Percentiles rank a stretch among this genome's conserved stretches.
phyloP scores from a whole-genome alignment of 495 filamentous ascomycete species.

The Penicillium salamii region DNA sequence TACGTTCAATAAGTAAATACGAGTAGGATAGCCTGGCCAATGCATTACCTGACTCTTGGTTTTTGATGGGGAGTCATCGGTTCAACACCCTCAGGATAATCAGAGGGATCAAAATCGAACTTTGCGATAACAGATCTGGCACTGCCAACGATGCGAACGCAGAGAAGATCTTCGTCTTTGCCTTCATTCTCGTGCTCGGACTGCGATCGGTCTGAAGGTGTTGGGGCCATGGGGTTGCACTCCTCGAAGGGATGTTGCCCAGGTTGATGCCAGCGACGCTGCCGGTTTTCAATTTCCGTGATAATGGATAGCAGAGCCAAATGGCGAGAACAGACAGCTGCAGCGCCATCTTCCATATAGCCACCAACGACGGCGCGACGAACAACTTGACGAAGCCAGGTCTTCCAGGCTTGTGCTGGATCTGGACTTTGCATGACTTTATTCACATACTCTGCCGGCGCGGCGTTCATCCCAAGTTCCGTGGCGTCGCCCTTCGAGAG shows the following conservation, averaged over 20 bases:
- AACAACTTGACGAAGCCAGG: conserved; percentile 40
- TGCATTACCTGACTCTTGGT: not conserved
- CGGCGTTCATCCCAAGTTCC: conserved; percentile 36
- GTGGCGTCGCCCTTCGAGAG: conserved; percentile 33
- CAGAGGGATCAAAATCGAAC: conserved; percentile 40
- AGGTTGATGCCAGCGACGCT: conserved; percentile 40
- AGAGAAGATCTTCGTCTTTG: conserved; percentile 35
- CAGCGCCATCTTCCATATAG: conserved; percentile 17
- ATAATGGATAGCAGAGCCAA: conserved; percentile 37
- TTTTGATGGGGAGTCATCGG: conserved; percentile 3
- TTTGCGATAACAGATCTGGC: conserved; percentile 37
- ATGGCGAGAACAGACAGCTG: conserved; percentile 20
- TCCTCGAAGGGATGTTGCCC: conserved; percentile 20
- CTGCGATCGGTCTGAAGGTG: not conserved
- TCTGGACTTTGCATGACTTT: conserved; percentile 25
- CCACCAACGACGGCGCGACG: conserved; percentile 38
- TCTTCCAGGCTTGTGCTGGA: conserved; percentile 30
- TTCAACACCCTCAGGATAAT: conserved; percentile 35
- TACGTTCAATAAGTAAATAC: too few species aligned
- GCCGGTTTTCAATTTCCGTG: conserved; percentile 40
- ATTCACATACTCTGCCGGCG: conserved; percentile 30
- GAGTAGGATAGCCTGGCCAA: too few species aligned
- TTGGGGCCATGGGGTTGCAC: conserved; percentile 2
- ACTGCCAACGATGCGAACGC: conserved; percentile 37
- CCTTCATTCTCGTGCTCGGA: conserved; percentile 7